These are phyloP conservation scores for Delonix regia DNA, from an alignment of 306 rosid genomes.

Conservation along the genomic window DNA sequence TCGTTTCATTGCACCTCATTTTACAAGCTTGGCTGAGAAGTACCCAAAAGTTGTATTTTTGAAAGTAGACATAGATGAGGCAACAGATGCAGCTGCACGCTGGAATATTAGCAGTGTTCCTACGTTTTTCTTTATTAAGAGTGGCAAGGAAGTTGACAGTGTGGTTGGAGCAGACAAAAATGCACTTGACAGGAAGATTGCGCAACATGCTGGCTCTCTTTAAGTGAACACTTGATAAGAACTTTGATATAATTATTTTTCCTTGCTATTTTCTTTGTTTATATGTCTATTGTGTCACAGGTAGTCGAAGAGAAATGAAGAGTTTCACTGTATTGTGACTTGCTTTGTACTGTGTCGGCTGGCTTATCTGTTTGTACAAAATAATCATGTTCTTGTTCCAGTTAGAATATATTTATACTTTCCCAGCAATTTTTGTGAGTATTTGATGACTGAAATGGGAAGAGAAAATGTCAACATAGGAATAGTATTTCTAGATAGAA, in stretches of 20 bases:
- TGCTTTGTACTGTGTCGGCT: constrained; percentile 7
- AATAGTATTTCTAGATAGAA: constrained; percentile 6
- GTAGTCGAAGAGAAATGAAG: constrained; percentile 19
- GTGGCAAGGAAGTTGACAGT: constrained; percentile 70
- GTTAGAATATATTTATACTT: background rate
- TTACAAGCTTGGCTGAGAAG: constrained; percentile 74
- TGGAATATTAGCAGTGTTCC: constrained; percentile 85
- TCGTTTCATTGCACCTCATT: constrained; percentile 71
- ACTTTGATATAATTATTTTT: constrained; percentile 16
- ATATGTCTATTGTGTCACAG: constrained; percentile 9
- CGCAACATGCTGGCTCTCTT: constrained; percentile 52
- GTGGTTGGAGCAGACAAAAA: constrained; percentile 69
- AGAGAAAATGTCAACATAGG: background rate
- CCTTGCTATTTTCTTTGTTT: constrained; percentile 20
- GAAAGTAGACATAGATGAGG: constrained; percentile 81
- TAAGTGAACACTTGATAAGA: constrained; percentile 38
- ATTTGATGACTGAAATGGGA: constrained; percentile 19
- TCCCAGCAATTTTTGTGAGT: constrained; percentile 11
- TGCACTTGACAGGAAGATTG: constrained; percentile 67
- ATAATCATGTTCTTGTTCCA: constrained; percentile 19
- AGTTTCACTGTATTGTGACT: constrained; percentile 32
- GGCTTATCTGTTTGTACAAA: background rate
- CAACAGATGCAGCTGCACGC: constrained; percentile 65
- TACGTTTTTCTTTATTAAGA: constrained; percentile 66
- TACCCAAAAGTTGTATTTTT: constrained; percentile 65